Evolutionary conservation across 1,284 basidiomycete species (phyloP), one percentile per base, ranked within the genome.

Genomic region (Mycena citricolor): DNA sequence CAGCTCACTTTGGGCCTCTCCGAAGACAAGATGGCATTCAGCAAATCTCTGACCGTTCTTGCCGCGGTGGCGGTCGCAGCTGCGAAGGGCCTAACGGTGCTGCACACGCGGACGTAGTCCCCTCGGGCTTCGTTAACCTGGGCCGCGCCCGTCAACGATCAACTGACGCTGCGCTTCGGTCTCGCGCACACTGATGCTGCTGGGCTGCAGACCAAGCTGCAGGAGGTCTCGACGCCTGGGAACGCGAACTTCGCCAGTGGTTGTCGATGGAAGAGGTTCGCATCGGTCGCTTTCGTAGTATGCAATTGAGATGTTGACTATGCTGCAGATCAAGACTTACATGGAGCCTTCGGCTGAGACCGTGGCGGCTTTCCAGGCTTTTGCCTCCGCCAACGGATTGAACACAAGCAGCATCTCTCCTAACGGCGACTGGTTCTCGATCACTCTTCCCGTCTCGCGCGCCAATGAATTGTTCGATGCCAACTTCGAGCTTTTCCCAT

Each of bases 381-480:
- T 86, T 85, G 65, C 89, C 12, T 63, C 63, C 4, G 69, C 69
- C 3, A 69, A 84, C 52, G 83, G 76, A 13, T 64, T 87, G 32
- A 50, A 61, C n/a, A 70, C 75, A 39, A 63, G 68, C 19, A 65
- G 72, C 47, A 73, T 76, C 0, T 82, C 83, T 8, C 70, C 81
- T 3, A 81, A 83, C 0, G 70, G 74, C 32, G 87, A 86, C 52
- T 89, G 86, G 87, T 63, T 86, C 12, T 76, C 68, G 12, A 63
- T 87, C 35, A 70, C 64, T 2, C 68, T 87, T 3, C 76, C 85
- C 0, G 70, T 90, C 21, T 57, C 64, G 24, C 56, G 81, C 28
- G 86, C 80, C 0, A 86, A 89, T 61, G 65, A 74, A 54, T 80
- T 90, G 76, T 69, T 90, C 19, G 67, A 78, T 49, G 83, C 87